These are phyloP conservation scores for Trichoderma endophyticum DNA, from an alignment of 2,329 filamentous ascomycete species.

Conservation along the genomic window DNA sequence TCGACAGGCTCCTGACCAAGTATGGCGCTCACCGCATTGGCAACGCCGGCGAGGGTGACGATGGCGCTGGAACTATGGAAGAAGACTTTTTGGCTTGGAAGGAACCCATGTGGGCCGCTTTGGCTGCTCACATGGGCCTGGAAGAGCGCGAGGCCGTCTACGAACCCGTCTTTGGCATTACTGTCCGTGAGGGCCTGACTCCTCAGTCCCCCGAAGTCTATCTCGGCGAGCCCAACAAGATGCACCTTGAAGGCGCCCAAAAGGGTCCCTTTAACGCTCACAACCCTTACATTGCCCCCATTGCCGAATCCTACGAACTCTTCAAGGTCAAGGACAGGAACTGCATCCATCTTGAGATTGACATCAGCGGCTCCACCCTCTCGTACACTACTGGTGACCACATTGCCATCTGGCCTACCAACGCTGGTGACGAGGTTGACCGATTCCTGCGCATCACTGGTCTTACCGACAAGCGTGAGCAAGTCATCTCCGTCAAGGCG, in stretches of 20 bases:
- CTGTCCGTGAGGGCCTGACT: conserved; percentile 69
- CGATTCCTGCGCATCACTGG: conserved; percentile 79
- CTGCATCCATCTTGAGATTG: conserved; percentile 94
- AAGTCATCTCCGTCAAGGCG: conserved; percentile 83
- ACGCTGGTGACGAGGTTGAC: conserved; percentile 87
- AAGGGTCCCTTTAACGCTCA: conserved; percentile 94
- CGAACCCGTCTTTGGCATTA: conserved; percentile 84
- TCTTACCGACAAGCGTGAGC: conserved; percentile 71
- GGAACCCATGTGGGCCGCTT: conserved; percentile 93
- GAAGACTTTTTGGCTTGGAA: conserved; percentile 99
- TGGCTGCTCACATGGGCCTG: conserved; percentile 78
- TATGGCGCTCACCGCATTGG: conserved; percentile 83
- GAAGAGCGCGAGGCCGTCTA: conserved; percentile 96
- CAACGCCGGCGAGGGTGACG: conserved; percentile 88
- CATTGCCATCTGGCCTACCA: conserved; percentile 95
- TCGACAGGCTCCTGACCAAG: conserved; percentile 76
- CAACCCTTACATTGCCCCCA: conserved; percentile 95
- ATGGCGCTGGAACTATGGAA: conserved; percentile 98
- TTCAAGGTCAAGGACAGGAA: conserved; percentile 89
- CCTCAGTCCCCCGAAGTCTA: conserved; percentile 80
- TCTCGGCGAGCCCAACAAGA: conserved; percentile 92
- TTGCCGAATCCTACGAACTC: conserved; percentile 83
- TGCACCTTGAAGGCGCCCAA: conserved; percentile 79
- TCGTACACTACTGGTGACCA: conserved; percentile 96
- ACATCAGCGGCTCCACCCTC: conserved; percentile 84